Evolutionary conservation across 306 rosid genomes (phyloP).

Genomic region (Hylodesmum podocarpum): DNA sequence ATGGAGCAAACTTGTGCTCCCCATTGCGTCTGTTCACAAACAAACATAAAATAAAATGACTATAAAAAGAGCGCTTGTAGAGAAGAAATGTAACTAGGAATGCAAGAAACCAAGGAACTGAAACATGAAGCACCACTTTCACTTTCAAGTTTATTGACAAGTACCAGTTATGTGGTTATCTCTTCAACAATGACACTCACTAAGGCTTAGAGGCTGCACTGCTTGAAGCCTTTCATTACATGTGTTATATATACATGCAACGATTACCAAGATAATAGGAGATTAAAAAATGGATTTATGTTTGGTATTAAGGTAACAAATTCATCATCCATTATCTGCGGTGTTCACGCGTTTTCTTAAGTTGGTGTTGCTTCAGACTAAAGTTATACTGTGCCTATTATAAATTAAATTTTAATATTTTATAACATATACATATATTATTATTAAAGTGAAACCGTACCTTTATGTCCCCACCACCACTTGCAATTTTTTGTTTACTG

Average conservation of each 20-base stretch:
- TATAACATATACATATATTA: neutral
- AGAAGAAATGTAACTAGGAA: neutral
- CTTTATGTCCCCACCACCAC: slow-evolving; percentile 17
- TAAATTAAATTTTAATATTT: neutral
- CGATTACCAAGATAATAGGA: neutral
- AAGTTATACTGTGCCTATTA: slow-evolving; percentile 2
- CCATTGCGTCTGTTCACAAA: slow-evolving; percentile 67
- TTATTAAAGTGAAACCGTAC: slow-evolving; percentile 32
- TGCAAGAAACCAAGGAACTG: slow-evolving; percentile 4
- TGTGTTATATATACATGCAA: neutral
- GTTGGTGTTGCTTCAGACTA: slow-evolving; percentile 28
- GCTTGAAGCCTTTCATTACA: neutral
- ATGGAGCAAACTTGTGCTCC: slow-evolving; percentile 37
- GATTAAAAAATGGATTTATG: slow-evolving; percentile 4
- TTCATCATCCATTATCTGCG: slow-evolving; percentile 42
- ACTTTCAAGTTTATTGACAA: neutral
- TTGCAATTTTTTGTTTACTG: neutral
- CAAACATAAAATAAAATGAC: slow-evolving; percentile 1
- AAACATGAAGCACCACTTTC: slow-evolving; percentile 21
- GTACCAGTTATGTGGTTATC: slow-evolving; percentile 27
- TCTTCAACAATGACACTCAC: slow-evolving; percentile 19
- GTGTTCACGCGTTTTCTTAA: slow-evolving; percentile 36
- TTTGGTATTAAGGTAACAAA: slow-evolving; percentile 25
- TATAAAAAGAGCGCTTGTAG: neutral
- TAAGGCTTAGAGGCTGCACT: slow-evolving; percentile 16